Base-by-base conservation (phyloP, 805 yeast species). In the Kodamaea kaohsiungensis region DNA sequence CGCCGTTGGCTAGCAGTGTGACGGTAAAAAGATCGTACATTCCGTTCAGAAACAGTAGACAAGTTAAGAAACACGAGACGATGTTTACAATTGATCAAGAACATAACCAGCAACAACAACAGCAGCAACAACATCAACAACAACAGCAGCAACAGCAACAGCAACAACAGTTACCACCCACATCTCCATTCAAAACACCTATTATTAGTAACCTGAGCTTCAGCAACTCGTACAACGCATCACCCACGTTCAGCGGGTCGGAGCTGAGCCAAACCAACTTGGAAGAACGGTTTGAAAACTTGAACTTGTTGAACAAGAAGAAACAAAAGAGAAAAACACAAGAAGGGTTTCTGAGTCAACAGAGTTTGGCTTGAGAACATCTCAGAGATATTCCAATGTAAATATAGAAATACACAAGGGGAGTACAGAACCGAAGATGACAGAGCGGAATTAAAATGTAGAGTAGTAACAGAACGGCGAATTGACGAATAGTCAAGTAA, bases 11-110 rank as follows among this genome's bases (percentile, higher is more conserved):
- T 12, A 56, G 49, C 17, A 47, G 46, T 7, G 46, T 51, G 27
- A 43, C 61, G 2, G 50, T 66, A 6, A 73, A 69, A 51, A 61
- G 72, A 49, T 73, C 78, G 6, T 76, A 76, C 56, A 68, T 76
- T 48, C 80, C 80, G 16, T 76, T 76, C 59, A 61, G 79, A 48
- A 66, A 66, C 51, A 66, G 69, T 42, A 67, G 70, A 58, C 59
- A 43, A 13, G 43, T 40, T 43, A 53, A 38, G 50, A 49, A 27
- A 46, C 51, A 30, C 43, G 49, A 46, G 15, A 37, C 38, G 50
- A n/a, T 46, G 39, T 17, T 40, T 19, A 16, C 45, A 7, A 16
- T 40, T 17, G 48, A 46, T 13, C 39, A 46, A 17, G 48, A 27
- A 7, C 48, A 46, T 13, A 15, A 9, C n/a, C 39, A 27, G 9